These are phyloP conservation scores for Taxawa tesnikishii DNA, from an alignment of 2,329 filamentous ascomycete genomes.

Conservation along the genomic window DNA sequence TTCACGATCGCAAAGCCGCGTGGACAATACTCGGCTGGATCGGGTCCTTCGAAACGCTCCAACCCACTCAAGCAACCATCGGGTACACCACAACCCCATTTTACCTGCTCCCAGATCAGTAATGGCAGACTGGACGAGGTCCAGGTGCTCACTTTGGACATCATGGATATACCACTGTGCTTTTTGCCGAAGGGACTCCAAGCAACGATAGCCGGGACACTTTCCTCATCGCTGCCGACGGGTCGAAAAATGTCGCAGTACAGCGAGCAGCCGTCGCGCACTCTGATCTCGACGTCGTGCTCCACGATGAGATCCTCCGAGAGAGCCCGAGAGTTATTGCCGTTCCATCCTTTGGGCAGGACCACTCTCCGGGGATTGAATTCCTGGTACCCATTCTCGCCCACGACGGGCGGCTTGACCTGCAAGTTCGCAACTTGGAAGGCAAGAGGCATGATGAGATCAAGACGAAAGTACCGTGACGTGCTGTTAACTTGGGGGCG, in stretches of 20 bases:
- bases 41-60: slow-evolving; percentile 33
- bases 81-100: no score
- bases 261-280: slow-evolving; percentile 29
- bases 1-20: slow-evolving; percentile 21
- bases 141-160: no score
- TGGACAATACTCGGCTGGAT: slow-evolving; percentile 23
- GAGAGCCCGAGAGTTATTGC: no score
- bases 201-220: slow-evolving; percentile 31
- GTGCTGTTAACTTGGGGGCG: no score
- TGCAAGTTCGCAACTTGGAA: slow-evolving; percentile 18
- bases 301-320: no score
- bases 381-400: slow-evolving; percentile 29
- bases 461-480: no score
- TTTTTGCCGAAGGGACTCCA: slow-evolving; percentile 37
- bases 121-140: no score
- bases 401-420: slow-evolving; percentile 24
- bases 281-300: slow-evolving; percentile 31
- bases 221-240: slow-evolving; percentile 16
- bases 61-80: no score
- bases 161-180: slow-evolving; percentile 17
- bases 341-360: slow-evolving; percentile 20
- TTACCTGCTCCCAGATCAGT: neutral
- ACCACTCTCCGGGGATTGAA: slow-evolving; percentile 27
- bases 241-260: slow-evolving; percentile 36
- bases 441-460: neutral